Percentiles rank a stretch among this genome's conserved stretches.
Conservation (phyloP, 495 filamentous ascomycete species). For the Penicillium simplicissimum region DNA sequence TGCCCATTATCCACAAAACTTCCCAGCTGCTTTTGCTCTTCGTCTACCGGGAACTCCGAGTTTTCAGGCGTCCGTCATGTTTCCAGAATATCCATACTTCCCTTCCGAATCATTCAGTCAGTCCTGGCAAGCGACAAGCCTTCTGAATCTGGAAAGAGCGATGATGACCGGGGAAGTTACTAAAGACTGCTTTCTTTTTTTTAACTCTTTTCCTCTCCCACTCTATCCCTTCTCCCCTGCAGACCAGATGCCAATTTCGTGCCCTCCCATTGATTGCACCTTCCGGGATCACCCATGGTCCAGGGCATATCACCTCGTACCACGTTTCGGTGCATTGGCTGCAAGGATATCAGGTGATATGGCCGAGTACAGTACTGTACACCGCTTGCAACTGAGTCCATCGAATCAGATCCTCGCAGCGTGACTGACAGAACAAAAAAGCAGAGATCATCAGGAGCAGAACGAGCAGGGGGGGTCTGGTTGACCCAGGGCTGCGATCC, state of each 20-base stretch:
- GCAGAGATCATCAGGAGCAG: not conserved
- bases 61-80: not conserved
- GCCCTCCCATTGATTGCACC: not conserved
- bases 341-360: constrained; percentile 30
- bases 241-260: constrained; percentile 22
- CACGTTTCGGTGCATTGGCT: constrained; percentile 33
- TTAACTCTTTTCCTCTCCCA: too few species aligned
- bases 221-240: constrained; percentile 8
- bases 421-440: not conserved
- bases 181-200: too few species aligned
- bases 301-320: constrained; percentile 31
- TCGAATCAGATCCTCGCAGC: not conserved
- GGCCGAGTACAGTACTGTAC: not conserved
- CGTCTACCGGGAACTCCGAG: not conserved
- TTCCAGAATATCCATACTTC: not conserved
- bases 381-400: not conserved
- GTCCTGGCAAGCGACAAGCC: not conserved
- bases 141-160: not conserved
- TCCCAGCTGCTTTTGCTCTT: not conserved
- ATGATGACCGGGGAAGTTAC: not conserved
- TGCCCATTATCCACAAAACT: not conserved
- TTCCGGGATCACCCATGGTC: constrained; percentile 23
- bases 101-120: not conserved
- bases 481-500: constrained; percentile 6
- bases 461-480: not conserved